Evolutionary conservation across 176 grass and related monocot species (phyloP).

Genomic region (Triticum dicoccoides): DNA sequence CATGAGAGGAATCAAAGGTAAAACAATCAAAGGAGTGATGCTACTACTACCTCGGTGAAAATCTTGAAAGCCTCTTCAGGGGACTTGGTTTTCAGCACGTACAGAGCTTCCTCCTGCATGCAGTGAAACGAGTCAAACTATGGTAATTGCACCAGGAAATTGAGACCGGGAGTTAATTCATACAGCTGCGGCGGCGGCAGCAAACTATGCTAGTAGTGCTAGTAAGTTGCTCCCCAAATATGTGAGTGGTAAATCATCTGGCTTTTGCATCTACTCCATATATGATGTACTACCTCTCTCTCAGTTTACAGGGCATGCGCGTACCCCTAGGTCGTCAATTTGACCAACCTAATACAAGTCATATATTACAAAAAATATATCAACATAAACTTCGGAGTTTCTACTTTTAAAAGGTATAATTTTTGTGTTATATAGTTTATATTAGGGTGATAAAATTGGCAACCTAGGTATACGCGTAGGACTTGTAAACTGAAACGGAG

Average conservation of each 20-base stretch:
- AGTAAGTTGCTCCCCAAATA: neutral
- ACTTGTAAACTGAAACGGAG: no score
- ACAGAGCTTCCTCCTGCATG: slow-evolving; percentile 40
- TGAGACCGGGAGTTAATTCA: neutral
- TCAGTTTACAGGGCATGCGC: no score
- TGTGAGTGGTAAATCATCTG: neutral
- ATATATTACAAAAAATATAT: no score
- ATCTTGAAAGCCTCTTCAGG: slow-evolving; percentile 31
- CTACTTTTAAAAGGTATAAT: no score
- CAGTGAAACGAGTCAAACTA: neutral
- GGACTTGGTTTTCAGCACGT: slow-evolving; percentile 27
- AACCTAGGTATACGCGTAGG: no score
- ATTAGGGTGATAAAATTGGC: no score
- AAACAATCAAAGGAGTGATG: neutral
- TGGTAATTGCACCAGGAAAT: slow-evolving; percentile 1
- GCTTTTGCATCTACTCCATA: neutral
- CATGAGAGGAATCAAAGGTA: neutral
- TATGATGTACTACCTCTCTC: neutral
- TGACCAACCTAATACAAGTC: no score
- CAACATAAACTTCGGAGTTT: no score
- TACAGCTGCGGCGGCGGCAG: neutral
- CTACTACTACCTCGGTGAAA: slow-evolving; percentile 24
- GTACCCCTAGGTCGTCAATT: no score
- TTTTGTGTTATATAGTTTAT: no score
- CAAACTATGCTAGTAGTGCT: neutral